A percentile compares a stretch with the other conserved stretches of the same genome.
Evolutionary conservation across 805 yeast genomes (phyloP).

Genomic region (Cyberlindnera misumaiensis): DNA sequence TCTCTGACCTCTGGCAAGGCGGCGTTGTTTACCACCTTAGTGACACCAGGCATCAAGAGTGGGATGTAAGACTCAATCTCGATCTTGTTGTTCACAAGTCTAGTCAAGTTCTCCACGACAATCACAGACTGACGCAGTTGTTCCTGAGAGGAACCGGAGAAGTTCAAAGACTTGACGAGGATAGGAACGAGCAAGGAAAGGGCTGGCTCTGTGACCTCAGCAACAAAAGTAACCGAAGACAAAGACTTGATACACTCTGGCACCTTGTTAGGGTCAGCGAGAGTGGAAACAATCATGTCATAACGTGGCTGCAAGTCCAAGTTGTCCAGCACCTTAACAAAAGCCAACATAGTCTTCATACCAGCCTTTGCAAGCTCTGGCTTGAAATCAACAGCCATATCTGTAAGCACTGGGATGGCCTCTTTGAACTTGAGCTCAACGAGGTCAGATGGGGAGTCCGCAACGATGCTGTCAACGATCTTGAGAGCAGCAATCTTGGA

Average conservation of each 20-base stretch:
- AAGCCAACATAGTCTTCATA: slow-evolving; percentile 56
- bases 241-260: slow-evolving; percentile 84
- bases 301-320: slow-evolving; percentile 84
- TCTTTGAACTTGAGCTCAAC: slow-evolving; percentile 74
- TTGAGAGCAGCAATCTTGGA: slow-evolving; percentile 76
- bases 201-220: slow-evolving; percentile 97
- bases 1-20: slow-evolving; percentile 95
- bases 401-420: slow-evolving; percentile 80
- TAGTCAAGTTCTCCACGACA: slow-evolving; percentile 90
- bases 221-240: slow-evolving; percentile 92
- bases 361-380: slow-evolving; percentile 92
- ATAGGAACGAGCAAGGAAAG: slow-evolving; percentile 87
- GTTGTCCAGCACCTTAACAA: slow-evolving; percentile 82
- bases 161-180: slow-evolving; percentile 78
- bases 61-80: slow-evolving; percentile 90
- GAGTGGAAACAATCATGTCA: slow-evolving; percentile 77
- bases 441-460: slow-evolving; percentile 77
- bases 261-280: slow-evolving; percentile 85
- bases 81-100: slow-evolving; percentile 87
- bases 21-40: slow-evolving; percentile 82
- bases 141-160: slow-evolving; percentile 84
- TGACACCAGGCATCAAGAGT: slow-evolving; percentile 81
- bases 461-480: slow-evolving; percentile 64
- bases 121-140: slow-evolving; percentile 95
- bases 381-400: slow-evolving; percentile 89